Conservation (phyloP, 495 filamentous ascomycete species). For the Oidiodendron maius region DNA sequence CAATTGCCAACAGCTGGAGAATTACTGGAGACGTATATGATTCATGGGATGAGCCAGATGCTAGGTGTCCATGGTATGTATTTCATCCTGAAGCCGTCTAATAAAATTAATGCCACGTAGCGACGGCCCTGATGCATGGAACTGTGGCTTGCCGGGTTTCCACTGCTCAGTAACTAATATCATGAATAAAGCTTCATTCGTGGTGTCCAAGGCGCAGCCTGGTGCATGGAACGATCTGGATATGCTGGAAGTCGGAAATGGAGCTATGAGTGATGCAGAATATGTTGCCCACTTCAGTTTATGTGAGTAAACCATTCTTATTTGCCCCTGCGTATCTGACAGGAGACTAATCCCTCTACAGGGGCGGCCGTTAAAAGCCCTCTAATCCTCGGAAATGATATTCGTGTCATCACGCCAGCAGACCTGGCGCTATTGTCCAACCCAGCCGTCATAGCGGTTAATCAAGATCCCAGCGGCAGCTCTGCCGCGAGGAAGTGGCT, state of each 20-base stretch:
- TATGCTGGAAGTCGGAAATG: conserved; percentile 67
- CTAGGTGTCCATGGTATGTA: conserved; percentile 31
- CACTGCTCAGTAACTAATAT: conserved; percentile 40
- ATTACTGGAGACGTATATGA: conserved; percentile 47
- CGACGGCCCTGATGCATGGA: conserved; percentile 32
- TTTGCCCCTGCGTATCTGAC: background rate
- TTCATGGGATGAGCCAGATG: conserved; percentile 20
- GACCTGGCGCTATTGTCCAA: conserved; percentile 55
- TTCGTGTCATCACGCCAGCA: conserved; percentile 32
- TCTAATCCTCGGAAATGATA: conserved; percentile 37
- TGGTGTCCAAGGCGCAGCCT: conserved; percentile 43
- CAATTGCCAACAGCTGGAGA: conserved; percentile 52
- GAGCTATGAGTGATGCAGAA: conserved; percentile 42
- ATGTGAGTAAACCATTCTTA: conserved; percentile 22
- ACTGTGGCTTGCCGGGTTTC: conserved; percentile 44
- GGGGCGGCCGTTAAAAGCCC: conserved; percentile 26
- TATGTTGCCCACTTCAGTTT: conserved; percentile 36
- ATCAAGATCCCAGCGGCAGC: conserved; percentile 47
- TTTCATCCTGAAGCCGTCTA: background rate
- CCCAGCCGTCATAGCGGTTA: conserved; percentile 50
- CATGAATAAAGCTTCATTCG: conserved; percentile 51
- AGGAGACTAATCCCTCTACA: conserved; percentile 12
- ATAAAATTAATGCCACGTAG: background rate
- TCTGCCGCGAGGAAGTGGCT: conserved; percentile 35
- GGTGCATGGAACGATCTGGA: conserved; percentile 58